phyloP scores from a whole-genome alignment of 176 grass and related monocot species.

The Cocos nucifera region DNA sequence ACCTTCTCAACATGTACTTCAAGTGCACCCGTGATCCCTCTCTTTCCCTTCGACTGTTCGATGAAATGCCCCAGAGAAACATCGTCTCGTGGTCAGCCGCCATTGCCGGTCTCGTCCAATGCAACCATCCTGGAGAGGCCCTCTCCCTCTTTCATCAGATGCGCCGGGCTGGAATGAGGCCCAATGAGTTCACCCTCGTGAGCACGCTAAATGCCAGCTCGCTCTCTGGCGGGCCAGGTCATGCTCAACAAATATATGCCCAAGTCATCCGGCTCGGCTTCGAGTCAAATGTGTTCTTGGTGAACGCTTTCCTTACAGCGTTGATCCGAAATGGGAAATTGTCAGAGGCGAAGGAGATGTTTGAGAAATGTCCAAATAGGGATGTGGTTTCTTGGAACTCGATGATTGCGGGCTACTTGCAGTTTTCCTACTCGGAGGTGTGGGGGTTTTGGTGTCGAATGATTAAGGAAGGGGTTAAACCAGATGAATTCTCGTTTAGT shows the following conservation, averaged over 20 bases:
- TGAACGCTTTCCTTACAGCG: constrained; percentile 44
- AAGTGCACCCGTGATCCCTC: constrained; percentile 6
- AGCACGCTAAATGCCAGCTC: constrained; percentile 49
- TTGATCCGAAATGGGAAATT: constrained; percentile 35
- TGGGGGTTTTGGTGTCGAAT: constrained; percentile 56
- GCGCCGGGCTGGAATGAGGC: constrained; percentile 23
- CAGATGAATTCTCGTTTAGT: constrained; percentile 61
- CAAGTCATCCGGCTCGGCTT: constrained; percentile 40
- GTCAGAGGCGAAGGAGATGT: constrained; percentile 25
- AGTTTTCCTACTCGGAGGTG: constrained; percentile 9
- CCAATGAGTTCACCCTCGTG: constrained; percentile 55
- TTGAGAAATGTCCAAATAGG: constrained; percentile 5
- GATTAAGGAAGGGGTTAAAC: constrained; percentile 9
- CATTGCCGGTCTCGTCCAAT: constrained; percentile 40
- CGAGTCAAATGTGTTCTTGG: constrained; percentile 40
- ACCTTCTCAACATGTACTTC: constrained; percentile 59
- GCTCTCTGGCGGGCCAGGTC: neutral
- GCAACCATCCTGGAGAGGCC: constrained; percentile 18
- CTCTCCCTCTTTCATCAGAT: constrained; percentile 37
- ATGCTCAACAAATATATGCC: constrained; percentile 27
- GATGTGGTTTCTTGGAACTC: constrained; percentile 63
- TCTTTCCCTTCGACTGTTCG: constrained; percentile 41
- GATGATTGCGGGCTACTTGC: constrained; percentile 34
- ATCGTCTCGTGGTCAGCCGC: constrained; percentile 42
- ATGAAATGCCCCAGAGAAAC: constrained; percentile 51